Evolutionary conservation across 805 yeast genomes (phyloP).

Genomic region (Yamadazyma tumulicola): DNA sequence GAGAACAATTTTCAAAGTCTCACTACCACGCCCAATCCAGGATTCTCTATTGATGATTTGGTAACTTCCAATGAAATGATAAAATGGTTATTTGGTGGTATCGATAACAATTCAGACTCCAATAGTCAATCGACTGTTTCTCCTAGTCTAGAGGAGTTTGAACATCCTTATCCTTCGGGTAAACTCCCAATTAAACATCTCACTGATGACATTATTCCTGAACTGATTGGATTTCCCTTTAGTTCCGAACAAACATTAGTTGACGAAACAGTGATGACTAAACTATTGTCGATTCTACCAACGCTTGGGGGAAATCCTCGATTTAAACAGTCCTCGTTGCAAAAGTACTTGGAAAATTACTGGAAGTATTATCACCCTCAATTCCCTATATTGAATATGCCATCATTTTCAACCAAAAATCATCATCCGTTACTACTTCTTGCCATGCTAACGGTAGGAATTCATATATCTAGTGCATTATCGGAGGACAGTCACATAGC

Average conservation of each 20-base stretch:
- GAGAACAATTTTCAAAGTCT: no score
- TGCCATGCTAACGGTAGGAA: slow-evolving; percentile 54
- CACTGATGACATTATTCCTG: not conserved
- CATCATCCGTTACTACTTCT: slow-evolving; percentile 48
- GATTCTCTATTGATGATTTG: slow-evolving; percentile 6
- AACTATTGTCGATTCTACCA: slow-evolving; percentile 9
- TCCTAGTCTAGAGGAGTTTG: slow-evolving; percentile 11
- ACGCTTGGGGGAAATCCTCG: slow-evolving; percentile 10
- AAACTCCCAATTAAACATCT: not conserved
- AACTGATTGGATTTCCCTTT: slow-evolving; percentile 10
- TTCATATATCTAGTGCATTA: slow-evolving; percentile 24
- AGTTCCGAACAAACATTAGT: slow-evolving; percentile 8
- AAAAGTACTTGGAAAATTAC: slow-evolving; percentile 22
- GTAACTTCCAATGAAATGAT: slow-evolving; percentile 12
- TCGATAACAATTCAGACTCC: slow-evolving; percentile 6
- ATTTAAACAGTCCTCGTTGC: slow-evolving; percentile 4
- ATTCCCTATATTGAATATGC: slow-evolving; percentile 53
- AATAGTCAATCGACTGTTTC: slow-evolving; percentile 5
- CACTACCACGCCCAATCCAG: no score
- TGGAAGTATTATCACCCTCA: slow-evolving; percentile 58
- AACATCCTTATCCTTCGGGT: slow-evolving; percentile 8
- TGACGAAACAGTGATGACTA: slow-evolving; percentile 6
- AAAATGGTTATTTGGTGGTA: slow-evolving; percentile 14
- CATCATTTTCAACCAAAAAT: slow-evolving; percentile 47
- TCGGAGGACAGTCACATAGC: not conserved